A percentile compares a stretch with the other conserved stretches of the same genome.
These are phyloP conservation scores for Isoetes engelmannii DNA, from an alignment of 83 land plant species.

Conservation along the genomic window DNA sequence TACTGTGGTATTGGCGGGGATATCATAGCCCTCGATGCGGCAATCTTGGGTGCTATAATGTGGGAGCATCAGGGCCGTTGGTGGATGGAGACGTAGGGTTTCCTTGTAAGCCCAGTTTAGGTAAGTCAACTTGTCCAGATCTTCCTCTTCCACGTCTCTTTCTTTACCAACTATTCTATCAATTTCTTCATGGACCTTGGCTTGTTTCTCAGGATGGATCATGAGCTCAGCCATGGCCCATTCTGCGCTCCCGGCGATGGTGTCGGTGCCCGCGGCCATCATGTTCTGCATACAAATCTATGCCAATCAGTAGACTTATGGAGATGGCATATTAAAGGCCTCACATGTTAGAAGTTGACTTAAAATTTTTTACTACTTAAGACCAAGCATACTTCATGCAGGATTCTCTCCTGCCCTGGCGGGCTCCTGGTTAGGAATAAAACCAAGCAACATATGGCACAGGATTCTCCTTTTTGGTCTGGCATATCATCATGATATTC, in stretches of 20 bases:
- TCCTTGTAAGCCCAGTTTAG: conserved; percentile 26
- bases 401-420: too few species aligned
- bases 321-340: too few species aligned
- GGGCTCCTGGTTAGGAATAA: too few species aligned
- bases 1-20: conserved; percentile 13
- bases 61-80: conserved; percentile 14
- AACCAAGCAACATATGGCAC: too few species aligned
- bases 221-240: conserved; percentile 47
- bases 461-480: too few species aligned
- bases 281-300: background rate
- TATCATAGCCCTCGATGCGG: conserved; percentile 18
- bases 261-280: conserved; percentile 44
- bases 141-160: conserved; percentile 9
- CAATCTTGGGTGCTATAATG: conserved; percentile 19
- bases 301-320: too few species aligned
- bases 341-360: too few species aligned
- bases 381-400: too few species aligned
- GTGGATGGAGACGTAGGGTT: conserved; percentile 27
- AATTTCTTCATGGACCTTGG: conserved; percentile 20
- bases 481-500: too few species aligned
- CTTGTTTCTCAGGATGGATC: conserved; percentile 20
- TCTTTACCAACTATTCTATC: conserved; percentile 7
- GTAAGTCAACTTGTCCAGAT: conserved; percentile 17
- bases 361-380: too few species aligned
- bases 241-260: conserved; percentile 34